These are phyloP conservation scores for Apiospora pterosperma DNA, from an alignment of 2,329 filamentous ascomycete species.

Conservation along the genomic window DNA sequence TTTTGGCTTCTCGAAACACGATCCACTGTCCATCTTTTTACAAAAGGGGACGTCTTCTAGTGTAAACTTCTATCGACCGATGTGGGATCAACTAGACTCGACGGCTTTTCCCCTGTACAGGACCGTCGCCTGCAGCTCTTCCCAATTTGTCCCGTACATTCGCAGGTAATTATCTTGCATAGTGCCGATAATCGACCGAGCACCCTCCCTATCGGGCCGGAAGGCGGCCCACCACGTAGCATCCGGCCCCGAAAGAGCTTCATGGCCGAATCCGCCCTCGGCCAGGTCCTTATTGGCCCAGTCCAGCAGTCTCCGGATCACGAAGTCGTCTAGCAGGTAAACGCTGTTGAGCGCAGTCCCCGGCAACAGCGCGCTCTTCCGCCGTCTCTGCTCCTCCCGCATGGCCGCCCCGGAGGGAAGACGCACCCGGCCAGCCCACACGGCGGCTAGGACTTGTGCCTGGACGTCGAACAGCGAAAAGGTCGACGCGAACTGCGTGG, in stretches of 20 bases:
- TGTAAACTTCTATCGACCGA: too few species aligned
- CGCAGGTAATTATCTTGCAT: slow-evolving; percentile 5
- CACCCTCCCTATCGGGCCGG: slow-evolving; percentile 15
- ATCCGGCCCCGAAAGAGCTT: slow-evolving; percentile 25
- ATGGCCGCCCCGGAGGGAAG: slow-evolving; percentile 37
- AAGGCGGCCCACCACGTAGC: slow-evolving; percentile 23
- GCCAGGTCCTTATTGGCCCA: slow-evolving; percentile 23
- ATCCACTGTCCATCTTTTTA: too few species aligned
- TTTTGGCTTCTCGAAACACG: too few species aligned
- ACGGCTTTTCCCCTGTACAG: too few species aligned
- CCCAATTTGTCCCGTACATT: slow-evolving; percentile 36
- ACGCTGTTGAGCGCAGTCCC: slow-evolving; percentile 31
- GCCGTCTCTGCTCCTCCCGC: slow-evolving; percentile 28
- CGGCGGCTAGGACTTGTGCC: slow-evolving; percentile 56
- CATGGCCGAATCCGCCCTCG: slow-evolving; percentile 10
- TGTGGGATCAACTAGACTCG: too few species aligned
- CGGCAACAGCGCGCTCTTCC: slow-evolving; percentile 20
- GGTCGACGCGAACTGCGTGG: slow-evolving; percentile 63
- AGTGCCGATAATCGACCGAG: slow-evolving; percentile 32
- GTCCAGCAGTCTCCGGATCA: slow-evolving; percentile 25
- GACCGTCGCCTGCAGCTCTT: slow-evolving; percentile 36
- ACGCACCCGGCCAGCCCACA: slow-evolving; percentile 46
- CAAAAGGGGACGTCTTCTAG: too few species aligned
- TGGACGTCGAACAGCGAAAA: slow-evolving; percentile 71
- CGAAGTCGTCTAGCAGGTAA: slow-evolving; percentile 26